Percentiles rank a stretch among this genome's conserved stretches.
phyloP scores from a whole-genome alignment of 2,329 filamentous ascomycete species.

The Penicillium paneum region DNA sequence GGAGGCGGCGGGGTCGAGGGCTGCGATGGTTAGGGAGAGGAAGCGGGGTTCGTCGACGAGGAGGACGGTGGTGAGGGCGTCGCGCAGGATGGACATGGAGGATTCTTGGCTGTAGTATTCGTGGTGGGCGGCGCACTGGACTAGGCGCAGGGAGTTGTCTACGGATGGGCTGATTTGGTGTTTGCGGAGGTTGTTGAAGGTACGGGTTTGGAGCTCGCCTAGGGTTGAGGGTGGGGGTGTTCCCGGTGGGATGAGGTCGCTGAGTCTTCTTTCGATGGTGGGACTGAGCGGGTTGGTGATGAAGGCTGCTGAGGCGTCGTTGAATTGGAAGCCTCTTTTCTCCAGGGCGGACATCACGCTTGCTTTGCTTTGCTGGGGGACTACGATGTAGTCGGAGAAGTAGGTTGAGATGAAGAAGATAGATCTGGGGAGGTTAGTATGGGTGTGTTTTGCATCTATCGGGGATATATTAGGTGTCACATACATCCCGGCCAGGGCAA shows the following conservation, averaged over 20 bases:
- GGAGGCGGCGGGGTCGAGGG: conserved; percentile 46
- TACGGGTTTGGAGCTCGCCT: conserved; percentile 74
- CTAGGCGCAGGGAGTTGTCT: conserved; percentile 65
- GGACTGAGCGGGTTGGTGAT: conserved; percentile 51
- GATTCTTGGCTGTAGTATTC: conserved; percentile 41
- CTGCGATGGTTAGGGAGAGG: conserved; percentile 47
- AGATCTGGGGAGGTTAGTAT: conserved; percentile 47
- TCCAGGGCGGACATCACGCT: conserved; percentile 75
- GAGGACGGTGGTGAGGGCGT: conserved; percentile 38
- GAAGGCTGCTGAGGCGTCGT: conserved; percentile 66
- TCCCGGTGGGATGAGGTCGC: conserved; percentile 46
- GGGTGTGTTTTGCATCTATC: not conserved
- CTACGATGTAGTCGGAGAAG: conserved; percentile 94
- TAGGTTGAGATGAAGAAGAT: conserved; percentile 99
- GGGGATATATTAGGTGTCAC: conserved; percentile 21
- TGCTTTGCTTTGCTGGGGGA: conserved; percentile 69
- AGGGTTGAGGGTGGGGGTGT: conserved; percentile 76
- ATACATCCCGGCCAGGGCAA: conserved; percentile 84
- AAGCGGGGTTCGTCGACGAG: conserved; percentile 47
- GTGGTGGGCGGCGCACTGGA: conserved; percentile 73
- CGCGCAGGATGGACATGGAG: conserved; percentile 39
- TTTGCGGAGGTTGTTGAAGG: conserved; percentile 78
- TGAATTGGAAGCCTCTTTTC: conserved; percentile 78
- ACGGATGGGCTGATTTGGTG: conserved; percentile 71
- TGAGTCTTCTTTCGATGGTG: conserved; percentile 27